These are phyloP conservation scores for Cryphonectria radicalis DNA, from an alignment of 2,329 filamentous ascomycete species.

Conservation along the genomic window DNA sequence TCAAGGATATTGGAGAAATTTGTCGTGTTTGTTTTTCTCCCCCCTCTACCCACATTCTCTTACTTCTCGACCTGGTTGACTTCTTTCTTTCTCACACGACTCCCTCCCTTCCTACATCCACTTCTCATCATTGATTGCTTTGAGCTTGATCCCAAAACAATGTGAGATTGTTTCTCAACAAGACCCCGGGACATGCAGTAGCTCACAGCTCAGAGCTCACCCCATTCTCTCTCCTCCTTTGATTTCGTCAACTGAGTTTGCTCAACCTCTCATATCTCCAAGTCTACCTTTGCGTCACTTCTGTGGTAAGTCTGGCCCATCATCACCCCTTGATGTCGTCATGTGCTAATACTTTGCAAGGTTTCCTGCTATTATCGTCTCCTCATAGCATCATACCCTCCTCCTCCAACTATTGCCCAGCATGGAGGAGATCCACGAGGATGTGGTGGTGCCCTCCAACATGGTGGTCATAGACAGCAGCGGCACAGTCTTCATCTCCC, in stretches of 20 bases:
- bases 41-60: no score
- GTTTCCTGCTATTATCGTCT: neutral
- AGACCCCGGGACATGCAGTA: neutral
- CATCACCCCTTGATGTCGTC: neutral
- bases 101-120: neutral
- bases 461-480: constrained; percentile 6
- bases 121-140: neutral
- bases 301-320: neutral
- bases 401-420: neutral
- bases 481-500: neutral
- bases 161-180: neutral
- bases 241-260: neutral
- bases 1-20: no score
- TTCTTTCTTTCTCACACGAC: neutral
- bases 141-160: neutral
- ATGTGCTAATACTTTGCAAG: neutral
- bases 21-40: neutral
- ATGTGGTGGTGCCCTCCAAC: neutral
- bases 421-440: neutral
- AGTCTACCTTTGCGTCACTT: neutral
- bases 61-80: neutral
- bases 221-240: neutral
- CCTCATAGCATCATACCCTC: neutral
- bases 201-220: neutral
- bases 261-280: neutral